Evolutionary conservation across 495 filamentous ascomycete genomes (phyloP), one percentile per base, ranked within the genome.

Genomic region (Tetracladium marchalianum): DNA sequence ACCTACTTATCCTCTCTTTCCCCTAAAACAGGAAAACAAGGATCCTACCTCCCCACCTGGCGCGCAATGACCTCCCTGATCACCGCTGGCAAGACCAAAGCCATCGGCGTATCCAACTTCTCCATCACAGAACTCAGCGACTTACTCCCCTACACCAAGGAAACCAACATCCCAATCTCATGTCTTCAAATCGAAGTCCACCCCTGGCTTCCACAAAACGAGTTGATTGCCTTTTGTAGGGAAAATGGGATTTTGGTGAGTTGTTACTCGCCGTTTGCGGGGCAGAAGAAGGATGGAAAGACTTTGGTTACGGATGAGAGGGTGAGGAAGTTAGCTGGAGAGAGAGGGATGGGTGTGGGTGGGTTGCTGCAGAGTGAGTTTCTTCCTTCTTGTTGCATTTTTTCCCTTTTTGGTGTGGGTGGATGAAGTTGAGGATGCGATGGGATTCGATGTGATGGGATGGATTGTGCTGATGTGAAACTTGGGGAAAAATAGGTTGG

Each of bases 91-190:
- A 85, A 85, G 66, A 84, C 85, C 19, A 75, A 71, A 63, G 84
- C 84, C 67, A 85, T 93, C 51, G 85, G 86, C 3, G 72, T 90
- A 7, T 83, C 76, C 54, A 92, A 89, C 65, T 87, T 85, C 62
- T 76, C 71, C 32, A 71, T 80, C 47, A 69, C 65, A n/a, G 80
- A 89, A 51, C 62, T 87, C 47, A 76, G 84, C 62, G 69, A 72
- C 36, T 53, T 89, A 15, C 43, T 89, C 11, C 36, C 50, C 8
- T 27, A 50, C 1, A 36, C 33, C 16, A 66, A 75, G 41, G 72
- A 81, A 27, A 66, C 69, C 17, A 63, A 58, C 8, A 67, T 84
- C 39, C 71, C 78, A n/a, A 79, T 80, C 4, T 77, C 81, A 3
- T 78, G 70, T 8, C 78, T 85, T 56, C 80, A 85, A 57, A 63